phyloP scores from a whole-genome alignment of 257 asterid species.

The Misopates orontium region DNA sequence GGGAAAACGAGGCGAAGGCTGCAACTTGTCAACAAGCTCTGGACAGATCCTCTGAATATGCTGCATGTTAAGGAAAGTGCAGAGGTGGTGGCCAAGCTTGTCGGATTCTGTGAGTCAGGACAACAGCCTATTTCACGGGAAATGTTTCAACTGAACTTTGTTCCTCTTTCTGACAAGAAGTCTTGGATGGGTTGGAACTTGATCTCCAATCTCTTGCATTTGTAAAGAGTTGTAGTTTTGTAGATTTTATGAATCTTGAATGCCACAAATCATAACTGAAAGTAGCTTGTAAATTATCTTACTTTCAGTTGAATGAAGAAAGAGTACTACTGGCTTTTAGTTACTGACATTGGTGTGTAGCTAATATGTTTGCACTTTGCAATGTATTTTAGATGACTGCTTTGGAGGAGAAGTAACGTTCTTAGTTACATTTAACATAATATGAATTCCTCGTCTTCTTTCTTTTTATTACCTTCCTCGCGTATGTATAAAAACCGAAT shows the following conservation, averaged over 20 bases:
- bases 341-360: too few relatives aligned
- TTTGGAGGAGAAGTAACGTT: too few relatives aligned
- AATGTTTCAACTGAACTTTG: slow-evolving; percentile 90
- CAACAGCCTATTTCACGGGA: slow-evolving; percentile 73
- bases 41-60: slow-evolving; percentile 88
- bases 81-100: slow-evolving; percentile 85
- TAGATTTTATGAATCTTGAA: not conserved
- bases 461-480: too few relatives aligned
- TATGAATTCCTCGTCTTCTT: too few relatives aligned
- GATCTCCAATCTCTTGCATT: slow-evolving; percentile 71
- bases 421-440: too few relatives aligned
- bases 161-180: slow-evolving; percentile 75
- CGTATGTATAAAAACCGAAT: too few relatives aligned
- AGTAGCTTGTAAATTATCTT: slow-evolving; percentile 1
- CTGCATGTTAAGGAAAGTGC: slow-evolving; percentile 82
- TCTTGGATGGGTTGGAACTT: slow-evolving; percentile 87
- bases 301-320: not conserved
- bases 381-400: too few relatives aligned
- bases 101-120: slow-evolving; percentile 82
- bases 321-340: not conserved
- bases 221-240: slow-evolving; percentile 33
- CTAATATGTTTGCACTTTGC: too few relatives aligned
- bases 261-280: not conserved
- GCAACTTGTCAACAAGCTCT: slow-evolving; percentile 75
- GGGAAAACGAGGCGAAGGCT: slow-evolving; percentile 72